Evolutionary conservation across 768 basidiomycete genomes (phyloP), one percentile per base, ranked within the genome.

Genomic region (Naganishia friedmannii): DNA sequence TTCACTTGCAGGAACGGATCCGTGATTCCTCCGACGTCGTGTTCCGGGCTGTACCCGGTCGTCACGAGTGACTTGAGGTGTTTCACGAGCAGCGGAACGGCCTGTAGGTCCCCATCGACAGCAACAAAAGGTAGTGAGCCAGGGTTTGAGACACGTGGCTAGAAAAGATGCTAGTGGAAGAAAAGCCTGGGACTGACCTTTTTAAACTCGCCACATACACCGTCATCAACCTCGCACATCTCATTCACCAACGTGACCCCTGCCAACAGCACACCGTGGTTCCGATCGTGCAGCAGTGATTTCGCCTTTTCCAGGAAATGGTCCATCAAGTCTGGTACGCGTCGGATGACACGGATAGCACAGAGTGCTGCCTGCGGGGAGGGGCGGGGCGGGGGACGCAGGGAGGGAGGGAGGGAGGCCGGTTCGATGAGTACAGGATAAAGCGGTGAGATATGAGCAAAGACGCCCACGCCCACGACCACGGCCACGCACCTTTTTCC

Each of bases 21-120:
- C 26, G 96, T 97, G 81, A 99, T 96, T 45, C 96, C 96, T n/a
- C 93, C 92, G 12, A 99, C 96, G 74, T 99, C 96, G 77, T 98
- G 96, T 79, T 98, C 96, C 31, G 96, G 94, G 75, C 92, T 95
- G 82, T 96, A 97, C 10, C 95, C 95, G 3, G 94, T 96, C 0
- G 95, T 93, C 51, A 91, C 92, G 70, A 98, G 83, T 0, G 92
- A 90, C 80, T 98, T 98, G 74, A 99, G 85, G 76, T 96, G 93
- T 73, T 93, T 89, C 66, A 98, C 95, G 29, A 99, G 89, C 12
- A 94, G 83, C 1, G 93, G 91, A 2, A 97, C 93, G 55, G 90
- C 91, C 93, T 95, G 70, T 21, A 65, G 70, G 15, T 3, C 0
- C 17, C 7, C 3, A 42, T 15, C 42, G 15, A 8, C 42, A 37